Percentiles rank a stretch among this genome's conserved stretches.
phyloP scores from a whole-genome alignment of 768 basidiomycete species.

The Pleurotus platypus region DNA sequence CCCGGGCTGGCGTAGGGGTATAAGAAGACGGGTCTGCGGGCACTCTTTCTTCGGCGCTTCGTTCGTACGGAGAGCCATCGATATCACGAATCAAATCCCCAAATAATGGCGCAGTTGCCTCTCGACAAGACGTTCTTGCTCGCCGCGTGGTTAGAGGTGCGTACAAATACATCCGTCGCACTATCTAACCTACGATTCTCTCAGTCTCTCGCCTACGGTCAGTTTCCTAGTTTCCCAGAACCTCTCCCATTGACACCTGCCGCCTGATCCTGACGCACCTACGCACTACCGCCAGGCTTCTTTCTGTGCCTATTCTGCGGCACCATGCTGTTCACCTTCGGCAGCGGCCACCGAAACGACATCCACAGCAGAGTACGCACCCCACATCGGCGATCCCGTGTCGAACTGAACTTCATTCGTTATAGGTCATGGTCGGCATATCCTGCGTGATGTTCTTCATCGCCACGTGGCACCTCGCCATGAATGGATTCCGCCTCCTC shows the following conservation, averaged over 20 bases:
- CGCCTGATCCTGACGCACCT: too few relatives aligned
- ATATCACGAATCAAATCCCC: too few relatives aligned
- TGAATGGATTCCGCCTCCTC: slow-evolving; percentile 13
- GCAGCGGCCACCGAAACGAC: neutral
- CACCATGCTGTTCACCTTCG: slow-evolving; percentile 11
- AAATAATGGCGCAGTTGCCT: neutral
- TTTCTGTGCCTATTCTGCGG: slow-evolving; percentile 10
- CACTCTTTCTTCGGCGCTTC: too few relatives aligned
- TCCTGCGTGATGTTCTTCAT: slow-evolving; percentile 17
- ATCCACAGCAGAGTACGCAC: slow-evolving; percentile 6
- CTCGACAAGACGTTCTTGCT: too few relatives aligned
- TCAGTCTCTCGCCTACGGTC: too few relatives aligned
- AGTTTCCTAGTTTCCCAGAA: neutral
- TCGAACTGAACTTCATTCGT: neutral
- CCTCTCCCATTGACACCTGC: too few relatives aligned
- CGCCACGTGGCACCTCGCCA: slow-evolving; percentile 14
- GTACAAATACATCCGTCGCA: neutral
- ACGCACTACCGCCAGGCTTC: too few relatives aligned
- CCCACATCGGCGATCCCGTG: neutral
- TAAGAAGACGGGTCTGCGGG: too few relatives aligned
- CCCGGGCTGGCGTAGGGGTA: too few relatives aligned
- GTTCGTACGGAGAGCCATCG: too few relatives aligned
- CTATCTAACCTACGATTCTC: too few relatives aligned
- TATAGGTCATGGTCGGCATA: slow-evolving; percentile 12
- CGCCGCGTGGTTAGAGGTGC: too few relatives aligned